Percentiles rank a stretch among this genome's conserved stretches.
Conservation (phyloP, 2,329 filamentous ascomycete genomes). For the Phialocephala subalpina region DNA sequence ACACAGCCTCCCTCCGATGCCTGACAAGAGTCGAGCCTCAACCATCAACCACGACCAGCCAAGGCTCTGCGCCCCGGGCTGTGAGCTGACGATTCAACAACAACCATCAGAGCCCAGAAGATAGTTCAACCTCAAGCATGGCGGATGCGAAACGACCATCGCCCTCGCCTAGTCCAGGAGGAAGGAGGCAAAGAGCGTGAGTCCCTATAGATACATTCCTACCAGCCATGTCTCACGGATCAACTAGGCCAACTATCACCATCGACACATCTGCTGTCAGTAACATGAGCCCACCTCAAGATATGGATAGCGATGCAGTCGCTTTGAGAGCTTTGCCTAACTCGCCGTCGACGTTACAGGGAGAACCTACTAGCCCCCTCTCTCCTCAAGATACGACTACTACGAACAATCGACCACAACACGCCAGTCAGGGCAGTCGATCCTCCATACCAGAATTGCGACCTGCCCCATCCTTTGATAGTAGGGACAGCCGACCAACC, state of each 20-base stretch:
- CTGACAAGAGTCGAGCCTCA: conserved; percentile 27
- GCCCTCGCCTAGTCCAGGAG: conserved; percentile 37
- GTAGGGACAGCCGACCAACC: conserved; percentile 66
- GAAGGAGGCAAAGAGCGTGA: conserved; percentile 46
- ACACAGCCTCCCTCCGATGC: conserved; percentile 40
- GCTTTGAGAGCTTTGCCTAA: conserved; percentile 46
- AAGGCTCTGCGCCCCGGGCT: conserved; percentile 41
- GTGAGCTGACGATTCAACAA: conserved; percentile 34
- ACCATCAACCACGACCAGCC: conserved; percentile 29
- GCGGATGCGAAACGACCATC: conserved; percentile 32
- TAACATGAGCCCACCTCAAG: conserved; percentile 40
- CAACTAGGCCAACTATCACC: conserved; percentile 57
- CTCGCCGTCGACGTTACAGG: conserved; percentile 44
- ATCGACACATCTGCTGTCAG: conserved; percentile 63
- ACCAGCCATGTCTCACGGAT: conserved; percentile 34
- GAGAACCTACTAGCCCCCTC: conserved; percentile 46
- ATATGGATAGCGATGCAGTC: conserved; percentile 44
- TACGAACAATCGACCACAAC: conserved; percentile 28
- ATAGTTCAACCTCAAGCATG: conserved; percentile 33
- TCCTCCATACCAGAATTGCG: conserved; percentile 55
- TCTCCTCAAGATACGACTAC: conserved; percentile 40
- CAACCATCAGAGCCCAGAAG: conserved; percentile 25
- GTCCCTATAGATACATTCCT: conserved; percentile 27
- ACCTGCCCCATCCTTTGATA: conserved; percentile 64
- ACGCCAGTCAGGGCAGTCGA: conserved; percentile 38